Evolutionary conservation across 768 basidiomycete genomes (phyloP), one percentile per base, ranked within the genome.

Genomic region (Hygrocybe punicea): DNA sequence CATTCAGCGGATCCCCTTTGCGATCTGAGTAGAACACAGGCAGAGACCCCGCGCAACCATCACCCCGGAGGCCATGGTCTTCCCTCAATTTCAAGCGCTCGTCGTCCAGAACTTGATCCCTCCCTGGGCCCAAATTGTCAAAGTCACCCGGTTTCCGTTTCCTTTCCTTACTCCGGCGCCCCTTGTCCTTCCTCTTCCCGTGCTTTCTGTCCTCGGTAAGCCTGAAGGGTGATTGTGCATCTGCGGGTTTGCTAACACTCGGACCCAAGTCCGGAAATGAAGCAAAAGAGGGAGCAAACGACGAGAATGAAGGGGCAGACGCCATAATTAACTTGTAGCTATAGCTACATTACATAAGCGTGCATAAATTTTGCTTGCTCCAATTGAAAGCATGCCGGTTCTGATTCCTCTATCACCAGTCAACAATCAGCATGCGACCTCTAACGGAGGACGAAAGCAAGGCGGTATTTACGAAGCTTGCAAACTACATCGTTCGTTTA

Each of bases 381-480:
- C n/a, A n/a, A n/a, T n/a, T n/a, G n/a, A n/a, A n/a, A 3, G 29
- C 6, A 16, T 8, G 23, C 29, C 16, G 4, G 4, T 29, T 3
- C 11, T 11, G 40, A 16, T 47, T 47, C 11, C 45, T 17, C n/a
- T n/a, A n/a, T 34, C 6, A 17, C 5, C 10, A 50, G 13, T 35
- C 6, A 42, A 19, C 37, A 39, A 29, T 25, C n/a, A 14, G 13
- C 9, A 97, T 98, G 96, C 87, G 96, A 8, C 96, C 96, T 19
- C 78, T 98, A 51, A 98, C 96, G 23, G 92, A 98, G 71, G 94
- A 97, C 58, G 96, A 99, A 74, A 96, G 92, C 65, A 97, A 97
- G 70, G 83, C 89, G 0, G 91, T 98, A 13, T 99, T 98, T 66
- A 87, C 90, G 39, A 99, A 99, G 72, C 83, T 99, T 39, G 93